Evolutionary conservation across 305 asterid species (phyloP), one percentile per base, ranked within the genome.

Genomic region (Fraxinus sp.): DNA sequence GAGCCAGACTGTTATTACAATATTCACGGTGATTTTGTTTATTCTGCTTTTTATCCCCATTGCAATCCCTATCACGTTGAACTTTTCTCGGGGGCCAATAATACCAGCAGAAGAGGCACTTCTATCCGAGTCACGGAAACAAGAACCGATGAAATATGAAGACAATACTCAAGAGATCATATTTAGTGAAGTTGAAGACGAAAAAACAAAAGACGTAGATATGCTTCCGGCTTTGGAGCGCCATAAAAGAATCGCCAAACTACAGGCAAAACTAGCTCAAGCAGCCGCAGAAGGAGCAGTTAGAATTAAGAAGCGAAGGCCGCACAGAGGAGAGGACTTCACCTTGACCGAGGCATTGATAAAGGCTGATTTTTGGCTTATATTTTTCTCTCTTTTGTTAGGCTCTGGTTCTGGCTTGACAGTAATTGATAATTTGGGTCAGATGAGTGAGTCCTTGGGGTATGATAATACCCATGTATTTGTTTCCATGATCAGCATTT

Each of bases 251-350:
- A 87, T 89, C 7, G 89, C 89, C 18, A 88, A 83, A 46, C 85
- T 89, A 43, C 91, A 89, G 83, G 14, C 86, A 52, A 87, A 73
- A 85, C 78, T 89, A 77, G 90, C 89, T 33, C 90, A 86, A 77
- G 90, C 92, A 36, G 92, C 91, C 28, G 92, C 92, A 26, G 89
- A 84, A 14, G 92, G 92, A 80, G 92, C 92, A 8, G 92, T 89
- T 55, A 85, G 92, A 82, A 35, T 89, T 36, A 89, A 86, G 83
- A 87, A 90, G 77, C 84, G 87, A 84, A 86, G 89, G 82, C 92
- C 92, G 0, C 89, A 80, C 66, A 83, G 91, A 52, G 92, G 92
- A 77, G 92, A 89, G 87, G 92, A 89, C 78, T 89, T 89, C 64
- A 89, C 90, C 33, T 81, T 89, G 80, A 83, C 83, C 5, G 87